phyloP scores from a whole-genome alignment of 1,284 basidiomycete genomes.

The Boletellus deceptivus region DNA sequence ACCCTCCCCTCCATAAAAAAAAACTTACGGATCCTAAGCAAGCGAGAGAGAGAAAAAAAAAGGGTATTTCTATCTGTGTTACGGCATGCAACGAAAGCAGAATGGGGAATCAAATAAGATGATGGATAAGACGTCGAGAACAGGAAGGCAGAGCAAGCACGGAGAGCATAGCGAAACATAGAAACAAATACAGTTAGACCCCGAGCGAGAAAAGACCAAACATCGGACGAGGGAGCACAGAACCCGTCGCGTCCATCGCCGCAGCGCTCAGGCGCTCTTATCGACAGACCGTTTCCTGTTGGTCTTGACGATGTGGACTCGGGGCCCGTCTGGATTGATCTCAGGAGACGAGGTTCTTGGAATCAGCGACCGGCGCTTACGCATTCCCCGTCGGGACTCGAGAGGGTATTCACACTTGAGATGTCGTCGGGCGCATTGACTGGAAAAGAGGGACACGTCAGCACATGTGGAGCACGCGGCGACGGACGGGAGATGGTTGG shows the following conservation, averaged over 20 bases:
- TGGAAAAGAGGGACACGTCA: constrained; percentile 33
- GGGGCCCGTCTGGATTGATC: constrained; percentile 19
- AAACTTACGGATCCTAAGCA: not conserved
- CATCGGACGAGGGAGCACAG: constrained; percentile 2
- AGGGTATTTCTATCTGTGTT: constrained; percentile 19
- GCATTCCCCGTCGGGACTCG: constrained; percentile 58
- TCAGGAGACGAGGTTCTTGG: constrained; percentile 31
- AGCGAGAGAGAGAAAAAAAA: not conserved
- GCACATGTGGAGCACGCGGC: constrained; percentile 17
- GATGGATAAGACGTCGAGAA: constrained; percentile 24
- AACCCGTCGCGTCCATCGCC: not conserved
- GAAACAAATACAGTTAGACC: constrained; percentile 8
- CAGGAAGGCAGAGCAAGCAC: constrained; percentile 11
- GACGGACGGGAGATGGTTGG: constrained; percentile 16
- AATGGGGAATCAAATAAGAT: constrained; percentile 23
- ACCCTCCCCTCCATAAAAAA: constrained; percentile 9
- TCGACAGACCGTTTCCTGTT: constrained; percentile 30
- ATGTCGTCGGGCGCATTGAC: constrained; percentile 59
- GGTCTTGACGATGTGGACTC: constrained; percentile 21
- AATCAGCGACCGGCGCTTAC: constrained; percentile 45
- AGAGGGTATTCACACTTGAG: constrained; percentile 59
- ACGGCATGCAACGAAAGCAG: constrained; percentile 20
- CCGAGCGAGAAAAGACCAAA: constrained; percentile 4
- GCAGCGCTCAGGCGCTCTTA: constrained; percentile 20
- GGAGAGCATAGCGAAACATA: constrained; percentile 19